phyloP scores from a whole-genome alignment of 257 asterid species.

The Osmanthus fragrans region DNA sequence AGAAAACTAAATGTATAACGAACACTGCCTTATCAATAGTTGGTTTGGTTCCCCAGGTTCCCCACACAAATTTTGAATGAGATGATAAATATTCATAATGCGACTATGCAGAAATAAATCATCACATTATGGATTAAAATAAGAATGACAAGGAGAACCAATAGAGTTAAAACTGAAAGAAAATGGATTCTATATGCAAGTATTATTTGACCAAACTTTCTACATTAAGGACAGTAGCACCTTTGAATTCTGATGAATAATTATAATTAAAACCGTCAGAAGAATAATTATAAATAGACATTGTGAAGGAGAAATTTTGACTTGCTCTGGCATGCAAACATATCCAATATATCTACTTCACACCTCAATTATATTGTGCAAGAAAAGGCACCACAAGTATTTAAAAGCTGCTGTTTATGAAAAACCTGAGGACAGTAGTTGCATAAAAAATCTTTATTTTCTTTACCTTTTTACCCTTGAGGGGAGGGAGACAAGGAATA shows the following conservation, averaged over 20 bases:
- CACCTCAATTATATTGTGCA: background rate
- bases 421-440: background rate
- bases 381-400: background rate
- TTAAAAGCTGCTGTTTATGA: background rate
- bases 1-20: background rate
- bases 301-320: background rate
- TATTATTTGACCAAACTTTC: background rate
- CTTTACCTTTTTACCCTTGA: background rate
- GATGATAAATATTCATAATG: background rate
- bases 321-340: background rate
- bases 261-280: background rate
- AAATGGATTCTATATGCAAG: background rate
- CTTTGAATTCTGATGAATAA: background rate
- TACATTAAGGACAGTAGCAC: background rate
- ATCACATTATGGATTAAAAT: background rate
- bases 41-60: background rate
- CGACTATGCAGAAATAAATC: background rate
- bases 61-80: background rate
- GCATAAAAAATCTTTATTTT: background rate
- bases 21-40: background rate
- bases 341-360: background rate
- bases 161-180: background rate
- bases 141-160: background rate
- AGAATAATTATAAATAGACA: too few species aligned
- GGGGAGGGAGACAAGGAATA: background rate